These are phyloP conservation scores for Nicotiana sylvestris DNA, from an alignment of 257 asterid genomes.

Conservation along the genomic window DNA sequence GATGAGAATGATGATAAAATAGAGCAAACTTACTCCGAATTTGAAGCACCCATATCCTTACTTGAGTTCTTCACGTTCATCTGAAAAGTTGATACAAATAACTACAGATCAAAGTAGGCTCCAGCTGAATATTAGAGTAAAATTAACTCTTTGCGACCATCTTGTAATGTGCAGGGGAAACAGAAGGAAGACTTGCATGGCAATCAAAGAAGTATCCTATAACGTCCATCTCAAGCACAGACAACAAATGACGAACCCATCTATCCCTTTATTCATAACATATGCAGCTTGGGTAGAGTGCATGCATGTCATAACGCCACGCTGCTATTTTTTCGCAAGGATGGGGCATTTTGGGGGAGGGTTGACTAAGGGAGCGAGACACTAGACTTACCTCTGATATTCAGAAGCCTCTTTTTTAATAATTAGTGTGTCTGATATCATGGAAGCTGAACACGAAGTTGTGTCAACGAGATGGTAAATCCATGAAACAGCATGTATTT, in stretches of 20 bases:
- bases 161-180: neutral
- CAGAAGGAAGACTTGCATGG: neutral
- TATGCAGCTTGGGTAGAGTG: neutral
- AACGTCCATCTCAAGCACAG: neutral
- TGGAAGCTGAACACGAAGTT: neutral
- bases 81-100: slow-evolving; percentile 28
- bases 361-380: neutral
- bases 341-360: neutral
- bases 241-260: neutral
- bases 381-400: neutral
- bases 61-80: slow-evolving; percentile 38
- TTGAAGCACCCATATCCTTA: slow-evolving; percentile 23
- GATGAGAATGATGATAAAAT: neutral
- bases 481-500: neutral
- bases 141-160: neutral
- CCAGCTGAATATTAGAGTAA: neutral
- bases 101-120: neutral
- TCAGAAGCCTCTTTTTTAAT: no score
- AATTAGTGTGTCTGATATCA: neutral
- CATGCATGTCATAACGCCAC: neutral
- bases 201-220: neutral
- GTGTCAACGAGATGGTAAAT: neutral
- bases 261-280: neutral
- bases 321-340: neutral
- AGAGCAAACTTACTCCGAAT: slow-evolving; percentile 29